Base-by-base conservation (phyloP, 441 rosid species). In the Hura crepitans region DNA sequence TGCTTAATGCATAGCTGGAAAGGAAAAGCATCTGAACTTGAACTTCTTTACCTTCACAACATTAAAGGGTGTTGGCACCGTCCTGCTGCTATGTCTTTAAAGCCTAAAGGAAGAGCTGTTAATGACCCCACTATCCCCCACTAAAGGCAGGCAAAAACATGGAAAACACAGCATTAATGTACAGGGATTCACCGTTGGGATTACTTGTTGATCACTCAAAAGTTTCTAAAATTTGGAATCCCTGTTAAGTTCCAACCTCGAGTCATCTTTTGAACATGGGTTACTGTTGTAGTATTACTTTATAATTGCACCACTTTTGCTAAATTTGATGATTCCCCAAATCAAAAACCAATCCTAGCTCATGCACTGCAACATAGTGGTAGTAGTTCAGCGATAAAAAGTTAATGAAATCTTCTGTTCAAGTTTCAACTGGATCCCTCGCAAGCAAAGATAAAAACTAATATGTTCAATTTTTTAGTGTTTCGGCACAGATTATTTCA, bases 141-240 rank as follows among this genome's bases (percentile, higher is more conserved):
- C 43, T 55, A 12, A 25, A 33, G 11, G 18, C 3, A 23, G 2
- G 7, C 11, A 28, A 51, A 27, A 37, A 18, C 35, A 35, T 18
- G 27, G 14, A 37, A 35, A 33, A 18, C 18, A 11, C 22, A 31
- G 33, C 28, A 6, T 18, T 61, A 18, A 49, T 15, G 35, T 66
- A 9, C 42, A 55, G 45, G 28, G 17, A 46, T 72, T 72, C 49
- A 37, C 58, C 3, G 35, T 51, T 18, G 50, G 66, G n/a, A 78
- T 74, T 69, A 53, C 80, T 72, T 72, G 25, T 65, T 23, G 13
- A 12, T 66, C 45, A 76, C 73, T 76, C 81, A 30, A 51, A 17
- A 14, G 13, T 8, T 7, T 51, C 17, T 15, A n/a, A n/a, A n/a
- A n/a, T 15, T 6, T 49, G 15, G 1, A 14, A 1, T 1, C 53